Evolutionary conservation across 148 eudicot species (phyloP).

Genomic region (Fagopyrum esculentum): DNA sequence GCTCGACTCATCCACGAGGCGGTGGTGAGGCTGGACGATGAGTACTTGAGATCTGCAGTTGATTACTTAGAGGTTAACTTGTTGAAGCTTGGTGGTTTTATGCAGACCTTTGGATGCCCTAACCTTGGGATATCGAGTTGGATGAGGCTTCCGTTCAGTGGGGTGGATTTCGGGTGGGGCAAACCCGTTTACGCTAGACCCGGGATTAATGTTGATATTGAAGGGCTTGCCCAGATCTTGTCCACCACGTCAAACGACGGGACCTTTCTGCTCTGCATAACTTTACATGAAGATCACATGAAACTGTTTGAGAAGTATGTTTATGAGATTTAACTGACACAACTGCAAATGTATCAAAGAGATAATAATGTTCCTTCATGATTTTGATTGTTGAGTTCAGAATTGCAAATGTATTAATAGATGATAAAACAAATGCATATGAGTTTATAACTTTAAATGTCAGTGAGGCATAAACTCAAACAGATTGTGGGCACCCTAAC

Average conservation of each 20-base stretch:
- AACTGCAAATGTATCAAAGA: neutral
- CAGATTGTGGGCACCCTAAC: too few species aligned
- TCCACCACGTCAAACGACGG: constrained; percentile 2
- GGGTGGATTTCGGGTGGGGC: constrained; percentile 23
- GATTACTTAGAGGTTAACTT: constrained; percentile 12
- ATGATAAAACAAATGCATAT: neutral
- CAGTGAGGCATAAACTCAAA: too few species aligned
- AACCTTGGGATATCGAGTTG: constrained; percentile 14
- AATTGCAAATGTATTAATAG: neutral
- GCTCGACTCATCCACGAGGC: constrained; percentile 18
- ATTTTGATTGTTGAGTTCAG: neutral
- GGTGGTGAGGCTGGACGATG: constrained; percentile 7
- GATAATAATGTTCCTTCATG: neutral
- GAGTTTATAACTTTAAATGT: too few species aligned
- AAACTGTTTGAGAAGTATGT: constrained; percentile 12
- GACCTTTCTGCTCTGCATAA: neutral
- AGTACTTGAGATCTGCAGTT: constrained; percentile 22
- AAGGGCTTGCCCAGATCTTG: neutral
- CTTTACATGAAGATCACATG: constrained; percentile 12
- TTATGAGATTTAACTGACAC: constrained; percentile 6
- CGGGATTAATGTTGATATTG: neutral
- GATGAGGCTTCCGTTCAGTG: neutral
- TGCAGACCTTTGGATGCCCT: constrained; percentile 4
- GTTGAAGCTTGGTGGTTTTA: neutral
- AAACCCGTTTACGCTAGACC: constrained; percentile 1